Percentiles rank a stretch among this genome's conserved stretches.
These are phyloP conservation scores for Neoarthrinium moseri DNA, from an alignment of 2,329 filamentous ascomycete genomes.

Conservation along the genomic window DNA sequence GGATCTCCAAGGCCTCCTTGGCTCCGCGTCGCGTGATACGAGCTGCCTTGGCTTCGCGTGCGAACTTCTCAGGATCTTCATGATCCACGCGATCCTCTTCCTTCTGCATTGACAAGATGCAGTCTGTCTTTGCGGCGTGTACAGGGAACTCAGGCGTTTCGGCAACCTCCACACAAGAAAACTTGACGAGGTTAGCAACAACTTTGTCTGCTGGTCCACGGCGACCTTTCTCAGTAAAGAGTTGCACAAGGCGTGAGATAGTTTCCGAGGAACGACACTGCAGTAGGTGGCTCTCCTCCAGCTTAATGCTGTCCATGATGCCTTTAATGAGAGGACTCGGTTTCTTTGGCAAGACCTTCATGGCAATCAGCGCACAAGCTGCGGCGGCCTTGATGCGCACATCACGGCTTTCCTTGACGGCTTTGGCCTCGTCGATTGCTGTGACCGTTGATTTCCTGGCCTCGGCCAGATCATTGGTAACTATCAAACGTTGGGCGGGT, in stretches of 20 bases:
- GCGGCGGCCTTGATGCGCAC: slow-evolving; percentile 82
- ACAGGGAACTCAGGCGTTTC: slow-evolving; percentile 94
- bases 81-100: slow-evolving; percentile 96
- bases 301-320: slow-evolving; percentile 98
- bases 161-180: slow-evolving; percentile 95
- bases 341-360: slow-evolving; percentile 87
- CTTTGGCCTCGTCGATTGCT: slow-evolving; percentile 77
- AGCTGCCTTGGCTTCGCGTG: slow-evolving; percentile 83
- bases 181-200: slow-evolving; percentile 92
- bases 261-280: slow-evolving; percentile 84
- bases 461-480: slow-evolving; percentile 75
- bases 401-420: slow-evolving; percentile 79
- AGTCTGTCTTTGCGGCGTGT: slow-evolving; percentile 74
- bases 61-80: slow-evolving; percentile 81
- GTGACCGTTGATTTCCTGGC: slow-evolving; percentile 67
- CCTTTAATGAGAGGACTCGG: slow-evolving; percentile 90
- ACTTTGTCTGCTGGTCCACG: slow-evolving; percentile 91
- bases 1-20: slow-evolving; percentile 88
- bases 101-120: slow-evolving; percentile 91
- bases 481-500: slow-evolving; percentile 82
- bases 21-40: slow-evolving; percentile 89
- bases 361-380: slow-evolving; percentile 84
- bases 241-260: slow-evolving; percentile 79
- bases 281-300: slow-evolving; percentile 85
- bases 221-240: slow-evolving; percentile 79